These are phyloP conservation scores for Suillus placidus DNA, from an alignment of 768 basidiomycete species.

Conservation along the genomic window DNA sequence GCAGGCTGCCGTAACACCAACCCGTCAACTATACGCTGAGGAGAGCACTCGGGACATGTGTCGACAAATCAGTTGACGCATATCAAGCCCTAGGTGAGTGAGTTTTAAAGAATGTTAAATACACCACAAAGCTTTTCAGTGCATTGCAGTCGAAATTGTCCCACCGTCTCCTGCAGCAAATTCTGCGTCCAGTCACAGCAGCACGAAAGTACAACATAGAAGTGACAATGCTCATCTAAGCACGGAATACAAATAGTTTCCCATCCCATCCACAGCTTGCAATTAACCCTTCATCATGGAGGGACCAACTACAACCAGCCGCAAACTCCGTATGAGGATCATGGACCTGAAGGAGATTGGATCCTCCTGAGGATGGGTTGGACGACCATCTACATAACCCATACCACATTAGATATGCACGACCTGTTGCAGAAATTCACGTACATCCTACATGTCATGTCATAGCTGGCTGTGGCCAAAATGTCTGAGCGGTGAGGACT, in stretches of 20 bases:
- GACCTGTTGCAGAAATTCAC: slow-evolving; percentile 33
- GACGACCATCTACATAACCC: slow-evolving; percentile 67
- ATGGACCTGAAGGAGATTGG: slow-evolving; percentile 69
- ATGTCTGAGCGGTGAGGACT: slow-evolving; percentile 76
- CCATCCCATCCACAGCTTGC: slow-evolving; percentile 95
- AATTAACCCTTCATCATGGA: slow-evolving; percentile 84
- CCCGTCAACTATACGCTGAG: not conserved
- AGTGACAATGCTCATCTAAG: not conserved
- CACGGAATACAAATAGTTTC: slow-evolving; percentile 74
- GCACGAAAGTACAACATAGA: not conserved
- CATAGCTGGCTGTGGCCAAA: slow-evolving; percentile 78
- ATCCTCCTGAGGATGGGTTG: slow-evolving; percentile 48
- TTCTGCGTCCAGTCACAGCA: not conserved
- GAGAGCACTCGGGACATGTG: not conserved
- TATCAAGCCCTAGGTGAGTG: not conserved
- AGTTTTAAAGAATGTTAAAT: not conserved
- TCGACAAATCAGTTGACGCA: not conserved
- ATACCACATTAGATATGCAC: not conserved
- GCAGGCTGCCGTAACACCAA: not conserved
- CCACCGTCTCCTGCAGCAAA: not conserved
- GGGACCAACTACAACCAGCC: slow-evolving; percentile 88
- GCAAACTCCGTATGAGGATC: slow-evolving; percentile 95
- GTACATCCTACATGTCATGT: slow-evolving; percentile 94
- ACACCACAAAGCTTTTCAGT: not conserved
- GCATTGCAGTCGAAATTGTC: not conserved